Evolutionary conservation across 208 protist species (phyloP).

Genomic region (Acanthamoeba royreba): DNA sequence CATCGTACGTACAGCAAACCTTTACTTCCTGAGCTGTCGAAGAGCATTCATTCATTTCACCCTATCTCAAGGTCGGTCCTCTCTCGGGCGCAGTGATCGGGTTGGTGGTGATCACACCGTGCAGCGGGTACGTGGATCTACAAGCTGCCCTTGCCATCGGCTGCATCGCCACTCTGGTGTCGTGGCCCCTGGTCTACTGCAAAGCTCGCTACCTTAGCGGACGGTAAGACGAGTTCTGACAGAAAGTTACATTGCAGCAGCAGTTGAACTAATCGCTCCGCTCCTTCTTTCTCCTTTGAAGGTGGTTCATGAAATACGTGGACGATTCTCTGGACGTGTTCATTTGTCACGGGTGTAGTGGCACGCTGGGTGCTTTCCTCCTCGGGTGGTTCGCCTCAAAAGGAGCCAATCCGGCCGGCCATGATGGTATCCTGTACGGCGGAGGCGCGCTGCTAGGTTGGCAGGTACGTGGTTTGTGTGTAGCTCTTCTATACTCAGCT

Average conservation of each 20-base stretch:
- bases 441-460: constrained; percentile 34
- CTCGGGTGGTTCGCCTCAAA: not conserved
- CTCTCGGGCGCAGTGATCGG: not conserved
- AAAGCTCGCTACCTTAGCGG: not conserved
- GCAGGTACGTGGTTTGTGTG: not conserved
- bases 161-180: not conserved
- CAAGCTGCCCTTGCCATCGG: not conserved
- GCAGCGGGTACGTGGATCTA: not conserved
- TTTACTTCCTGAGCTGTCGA: too few relatives aligned
- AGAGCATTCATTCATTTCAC: too few relatives aligned
- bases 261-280: not conserved
- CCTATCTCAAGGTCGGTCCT: constrained; percentile 27
- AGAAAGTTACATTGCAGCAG: too few relatives aligned
- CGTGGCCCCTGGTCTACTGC: not conserved
- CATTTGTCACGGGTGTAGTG: not conserved
- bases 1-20: not conserved
- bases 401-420: not conserved
- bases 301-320: constrained; percentile 26
- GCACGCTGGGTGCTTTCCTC: not conserved
- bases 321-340: constrained; percentile 35
- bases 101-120: constrained; percentile 29
- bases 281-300: not conserved
- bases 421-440: not conserved
- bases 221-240: too few relatives aligned
- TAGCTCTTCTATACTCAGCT: not conserved